A percentile compares a stretch with the other conserved stretches of the same genome.
phyloP scores from a whole-genome alignment of 2,329 filamentous ascomycete species.

The Xylariales sp. region DNA sequence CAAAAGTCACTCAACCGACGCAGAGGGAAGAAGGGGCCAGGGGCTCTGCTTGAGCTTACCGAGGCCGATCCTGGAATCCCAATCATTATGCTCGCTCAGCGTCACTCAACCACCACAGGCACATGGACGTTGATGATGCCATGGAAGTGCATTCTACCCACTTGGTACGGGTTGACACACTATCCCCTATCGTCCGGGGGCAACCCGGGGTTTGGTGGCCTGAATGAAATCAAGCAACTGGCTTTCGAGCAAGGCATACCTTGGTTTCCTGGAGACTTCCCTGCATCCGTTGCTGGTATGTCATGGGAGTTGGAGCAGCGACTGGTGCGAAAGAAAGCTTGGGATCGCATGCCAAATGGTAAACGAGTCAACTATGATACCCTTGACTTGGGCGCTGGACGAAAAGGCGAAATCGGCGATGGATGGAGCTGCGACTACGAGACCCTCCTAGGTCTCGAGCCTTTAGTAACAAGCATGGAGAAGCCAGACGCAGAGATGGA shows the following conservation, averaged over 20 bases:
- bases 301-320: slow-evolving; percentile 70
- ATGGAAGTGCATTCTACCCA: slow-evolving; percentile 79
- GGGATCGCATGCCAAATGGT: slow-evolving; percentile 75
- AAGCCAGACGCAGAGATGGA: slow-evolving; percentile 12
- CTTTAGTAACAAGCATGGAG: slow-evolving; percentile 14
- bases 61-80: slow-evolving; percentile 72
- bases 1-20: slow-evolving; percentile 80
- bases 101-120: slow-evolving; percentile 47
- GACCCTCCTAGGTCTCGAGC: slow-evolving; percentile 46
- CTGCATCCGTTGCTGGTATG: slow-evolving; percentile 73
- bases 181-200: slow-evolving; percentile 74
- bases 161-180: slow-evolving; percentile 85
- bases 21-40: slow-evolving; percentile 59
- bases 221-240: slow-evolving; percentile 75
- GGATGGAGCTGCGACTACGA: slow-evolving; percentile 86
- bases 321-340: slow-evolving; percentile 53
- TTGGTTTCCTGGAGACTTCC: slow-evolving; percentile 84
- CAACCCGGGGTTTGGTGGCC: slow-evolving; percentile 76
- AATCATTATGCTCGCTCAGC: slow-evolving; percentile 62
- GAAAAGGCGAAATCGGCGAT: slow-evolving; percentile 76
- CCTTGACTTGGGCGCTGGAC: slow-evolving; percentile 66
- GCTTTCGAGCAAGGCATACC: slow-evolving; percentile 72
- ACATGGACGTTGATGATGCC: slow-evolving; percentile 82
- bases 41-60: slow-evolving; percentile 53
- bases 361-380: slow-evolving; percentile 73